Percentiles rank a stretch among this genome's conserved stretches.
Evolutionary conservation across 208 protist species (phyloP).

Genomic region (Crithidia fasciculata): DNA sequence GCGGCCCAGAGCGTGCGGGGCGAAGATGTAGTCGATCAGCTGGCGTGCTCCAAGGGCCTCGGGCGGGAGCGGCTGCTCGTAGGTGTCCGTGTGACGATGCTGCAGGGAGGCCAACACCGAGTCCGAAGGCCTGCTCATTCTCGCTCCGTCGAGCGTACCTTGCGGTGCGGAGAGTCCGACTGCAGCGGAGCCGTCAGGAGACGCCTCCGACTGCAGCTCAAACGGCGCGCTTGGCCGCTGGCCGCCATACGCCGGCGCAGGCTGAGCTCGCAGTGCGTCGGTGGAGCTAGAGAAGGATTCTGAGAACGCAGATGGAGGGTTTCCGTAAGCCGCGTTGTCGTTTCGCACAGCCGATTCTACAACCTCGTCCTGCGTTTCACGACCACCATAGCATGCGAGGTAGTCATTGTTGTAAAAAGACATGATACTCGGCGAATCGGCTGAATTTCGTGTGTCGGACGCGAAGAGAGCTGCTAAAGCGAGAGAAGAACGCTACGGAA

Average conservation of each 20-base stretch:
- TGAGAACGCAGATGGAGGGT: constrained; percentile 1
- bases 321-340: constrained; percentile 18
- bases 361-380: constrained; percentile 1
- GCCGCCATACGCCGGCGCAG: background rate
- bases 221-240: background rate
- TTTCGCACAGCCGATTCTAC: background rate
- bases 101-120: background rate
- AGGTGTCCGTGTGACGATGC: constrained; percentile 34
- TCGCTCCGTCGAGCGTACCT: background rate
- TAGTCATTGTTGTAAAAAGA: constrained; percentile 13
- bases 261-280: background rate
- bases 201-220: background rate
- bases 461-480: too few relatives aligned
- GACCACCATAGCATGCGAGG: background rate
- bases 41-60: constrained; percentile 48
- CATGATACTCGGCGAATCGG: constrained; percentile 1
- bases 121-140: constrained; percentile 9
- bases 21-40: constrained; percentile 52
- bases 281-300: constrained; percentile 4
- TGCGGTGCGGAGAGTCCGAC: constrained; percentile 1
- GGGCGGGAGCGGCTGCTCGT: constrained; percentile 40
- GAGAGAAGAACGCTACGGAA: background rate
- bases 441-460: too few relatives aligned
- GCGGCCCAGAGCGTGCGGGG: constrained; percentile 17
- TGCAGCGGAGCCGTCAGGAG: constrained; percentile 14